Evolutionary conservation across 2,329 filamentous ascomycete genomes (phyloP), one percentile per base, ranked within the genome.

Genomic region (Canariomyces notabilis): DNA sequence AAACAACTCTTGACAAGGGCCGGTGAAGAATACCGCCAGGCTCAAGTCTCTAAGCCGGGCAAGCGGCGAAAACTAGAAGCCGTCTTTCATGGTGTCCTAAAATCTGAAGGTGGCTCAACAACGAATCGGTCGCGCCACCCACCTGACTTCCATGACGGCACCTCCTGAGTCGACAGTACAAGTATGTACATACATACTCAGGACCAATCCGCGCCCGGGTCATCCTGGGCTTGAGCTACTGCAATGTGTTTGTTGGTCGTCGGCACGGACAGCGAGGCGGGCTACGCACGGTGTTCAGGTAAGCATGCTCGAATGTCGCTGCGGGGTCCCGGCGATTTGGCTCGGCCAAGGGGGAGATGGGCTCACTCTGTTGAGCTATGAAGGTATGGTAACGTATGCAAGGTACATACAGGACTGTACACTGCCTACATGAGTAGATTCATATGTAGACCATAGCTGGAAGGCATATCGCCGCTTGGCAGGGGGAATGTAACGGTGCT

Each of bases 231-330:
- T n/a, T n/a, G n/a, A n/a, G n/a, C n/a, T n/a, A n/a, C n/a, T n/a
- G n/a, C n/a, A n/a, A 12, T 29, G 26, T 29, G 26, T 26, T 8
- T 29, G 9, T 8, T 29, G 26, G 26, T 29, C 14, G 9, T 9
- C 26, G 26, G 26, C 7, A 14, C 18, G 18, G 11, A 19, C 33
- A 3, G 3, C 19, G 15, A 6, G 15, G 19, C 19, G 18, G 12
- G 39, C 20, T 33, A 18, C 20, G 42, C 42, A 39, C 42, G 36
- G 36, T 33, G 23, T 40, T 45, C 42, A 45, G 42, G 42, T n/a
- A 20, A 19, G 29, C 19, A 32, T 20, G 42, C 42, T 36, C 42
- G 36, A 45, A 45, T 23, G 23, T 12, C 31, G 19, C 36, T 37
- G 29, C 29, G 26, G 43, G 37, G 29, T 36, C 21, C 29, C 43